Conservation (phyloP, 805 yeast genomes). For the Ogataea salicorniae region DNA sequence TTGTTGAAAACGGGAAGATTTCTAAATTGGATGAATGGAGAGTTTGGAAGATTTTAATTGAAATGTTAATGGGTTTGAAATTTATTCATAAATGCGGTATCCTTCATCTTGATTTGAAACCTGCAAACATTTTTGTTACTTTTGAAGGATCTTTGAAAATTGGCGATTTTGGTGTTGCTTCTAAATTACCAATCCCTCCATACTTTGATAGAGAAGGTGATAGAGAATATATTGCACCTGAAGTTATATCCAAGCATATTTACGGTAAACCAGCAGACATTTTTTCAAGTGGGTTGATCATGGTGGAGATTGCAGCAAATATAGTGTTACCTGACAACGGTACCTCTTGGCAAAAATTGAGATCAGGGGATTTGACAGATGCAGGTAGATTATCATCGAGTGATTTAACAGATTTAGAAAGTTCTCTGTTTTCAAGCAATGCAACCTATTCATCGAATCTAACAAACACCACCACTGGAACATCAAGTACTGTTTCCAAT, state of each 20-base stretch:
- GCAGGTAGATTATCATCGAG: slow-evolving; percentile 83
- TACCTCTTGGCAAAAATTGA: slow-evolving; percentile 88
- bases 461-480: slow-evolving; percentile 11
- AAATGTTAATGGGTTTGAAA: slow-evolving; percentile 70
- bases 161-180: slow-evolving; percentile 96
- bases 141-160: slow-evolving; percentile 92
- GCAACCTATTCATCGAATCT: slow-evolving; percentile 14
- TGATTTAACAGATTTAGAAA: slow-evolving; percentile 41
- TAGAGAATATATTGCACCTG: slow-evolving; percentile 96
- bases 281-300: slow-evolving; percentile 87
- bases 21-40: slow-evolving; percentile 91
- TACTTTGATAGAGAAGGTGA: slow-evolving; percentile 94
- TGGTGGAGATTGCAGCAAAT: slow-evolving; percentile 94
- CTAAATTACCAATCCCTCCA: slow-evolving; percentile 66
- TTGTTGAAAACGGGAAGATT: slow-evolving; percentile 69
- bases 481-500: slow-evolving; percentile 2
- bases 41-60: slow-evolving; percentile 93
- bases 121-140: slow-evolving; percentile 89
- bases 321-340: slow-evolving; percentile 95
- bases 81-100: slow-evolving; percentile 75
- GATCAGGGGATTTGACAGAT: slow-evolving; percentile 93
- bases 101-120: slow-evolving; percentile 87
- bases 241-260: slow-evolving; percentile 72
- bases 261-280: slow-evolving; percentile 93
- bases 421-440: slow-evolving; percentile 16